Conservation (phyloP, 2,329 filamentous ascomycete species). For the Hymenoscyphus occultus region DNA sequence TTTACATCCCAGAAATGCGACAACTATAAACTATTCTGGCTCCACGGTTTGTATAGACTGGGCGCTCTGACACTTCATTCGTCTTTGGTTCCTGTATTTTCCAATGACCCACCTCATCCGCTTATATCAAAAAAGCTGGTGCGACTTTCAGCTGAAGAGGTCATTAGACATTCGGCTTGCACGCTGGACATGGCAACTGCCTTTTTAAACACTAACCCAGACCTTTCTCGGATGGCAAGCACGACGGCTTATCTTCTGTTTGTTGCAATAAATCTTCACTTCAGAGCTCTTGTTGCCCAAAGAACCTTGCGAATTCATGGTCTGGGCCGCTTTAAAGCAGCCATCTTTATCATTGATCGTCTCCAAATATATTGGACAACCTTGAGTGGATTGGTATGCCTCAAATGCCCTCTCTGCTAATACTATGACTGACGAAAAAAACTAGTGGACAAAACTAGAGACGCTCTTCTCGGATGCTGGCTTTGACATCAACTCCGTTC, state of each 20-base stretch:
- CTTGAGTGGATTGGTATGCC: conserved; percentile 10
- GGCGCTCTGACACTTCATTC: conserved; percentile 19
- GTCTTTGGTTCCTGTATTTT: conserved; percentile 22
- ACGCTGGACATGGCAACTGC: conserved; percentile 22
- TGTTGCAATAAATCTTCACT: conserved; percentile 19
- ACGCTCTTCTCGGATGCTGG: conserved; percentile 9
- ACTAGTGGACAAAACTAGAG: conserved; percentile 11
- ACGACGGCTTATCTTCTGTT: conserved; percentile 20
- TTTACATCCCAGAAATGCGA: conserved; percentile 14
- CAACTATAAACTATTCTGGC: conserved; percentile 15
- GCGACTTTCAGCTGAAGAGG: conserved; percentile 18
- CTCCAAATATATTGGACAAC: conserved; percentile 21
- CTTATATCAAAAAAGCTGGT: conserved; percentile 17
- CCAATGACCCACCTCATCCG: conserved; percentile 11
- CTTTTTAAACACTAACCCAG: conserved; percentile 15
- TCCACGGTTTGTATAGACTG: conserved; percentile 19
- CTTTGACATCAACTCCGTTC: conserved; percentile 8
- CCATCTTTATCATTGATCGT: conserved; percentile 19
- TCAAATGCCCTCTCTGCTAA: not conserved
- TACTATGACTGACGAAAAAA: not conserved
- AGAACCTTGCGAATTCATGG: conserved; percentile 13
- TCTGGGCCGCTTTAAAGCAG: conserved; percentile 19
- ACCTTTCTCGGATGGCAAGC: conserved; percentile 18
- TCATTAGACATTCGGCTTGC: conserved; percentile 15
- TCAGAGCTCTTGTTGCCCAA: conserved; percentile 21